Percentiles rank a stretch among this genome's conserved stretches.
These are phyloP conservation scores for Cryphonectria parasitica DNA, from an alignment of 2,329 filamentous ascomycete genomes.

Conservation along the genomic window DNA sequence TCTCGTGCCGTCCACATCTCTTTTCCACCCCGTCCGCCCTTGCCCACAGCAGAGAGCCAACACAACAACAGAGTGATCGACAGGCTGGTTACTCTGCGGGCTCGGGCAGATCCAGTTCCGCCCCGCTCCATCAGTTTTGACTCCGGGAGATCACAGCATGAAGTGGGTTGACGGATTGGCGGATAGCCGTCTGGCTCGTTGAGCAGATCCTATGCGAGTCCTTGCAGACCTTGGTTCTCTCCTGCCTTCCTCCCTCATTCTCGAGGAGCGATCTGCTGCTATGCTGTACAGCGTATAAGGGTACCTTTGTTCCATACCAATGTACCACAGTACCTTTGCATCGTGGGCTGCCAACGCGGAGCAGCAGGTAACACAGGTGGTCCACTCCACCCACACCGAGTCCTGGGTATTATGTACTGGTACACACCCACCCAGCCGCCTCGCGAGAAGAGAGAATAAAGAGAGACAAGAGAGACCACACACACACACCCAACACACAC, in stretches of 20 bases:
- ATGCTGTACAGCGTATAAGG: background rate
- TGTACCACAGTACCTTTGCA: constrained; percentile 1
- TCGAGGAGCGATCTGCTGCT: background rate
- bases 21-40: background rate
- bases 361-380: background rate
- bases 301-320: background rate
- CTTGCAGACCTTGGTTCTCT: constrained; percentile 23
- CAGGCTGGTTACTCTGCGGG: background rate
- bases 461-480: too few relatives aligned
- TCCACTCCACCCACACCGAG: background rate
- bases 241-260: constrained; percentile 16
- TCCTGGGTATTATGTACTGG: background rate
- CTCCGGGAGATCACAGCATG: constrained; percentile 27
- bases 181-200: constrained; percentile 25
- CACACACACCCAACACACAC: too few relatives aligned
- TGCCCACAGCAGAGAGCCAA: background rate
- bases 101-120: background rate
- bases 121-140: constrained; percentile 7
- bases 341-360: constrained; percentile 9
- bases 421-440: background rate
- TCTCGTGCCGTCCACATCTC: background rate
- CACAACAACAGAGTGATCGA: background rate
- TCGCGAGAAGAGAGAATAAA: background rate
- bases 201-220: constrained; percentile 23
- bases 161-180: constrained; percentile 15